A percentile compares a stretch with the other conserved stretches of the same genome.
phyloP scores from a whole-genome alignment of 352 stramenopile genomes.

The Pseudoperonospora humuli region DNA sequence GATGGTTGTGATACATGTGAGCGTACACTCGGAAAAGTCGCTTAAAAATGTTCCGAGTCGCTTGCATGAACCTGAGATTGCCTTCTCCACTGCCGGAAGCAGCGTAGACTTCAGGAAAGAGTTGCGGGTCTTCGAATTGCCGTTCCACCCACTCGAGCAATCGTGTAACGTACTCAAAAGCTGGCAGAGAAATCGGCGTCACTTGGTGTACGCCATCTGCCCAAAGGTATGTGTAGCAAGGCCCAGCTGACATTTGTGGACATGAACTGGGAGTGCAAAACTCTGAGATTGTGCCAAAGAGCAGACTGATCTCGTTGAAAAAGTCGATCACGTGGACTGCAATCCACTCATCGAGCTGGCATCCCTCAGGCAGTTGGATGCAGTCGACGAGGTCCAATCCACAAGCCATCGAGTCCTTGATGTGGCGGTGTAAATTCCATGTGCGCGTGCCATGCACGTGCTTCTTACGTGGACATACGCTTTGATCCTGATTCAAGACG shows the following conservation, averaged over 20 bases:
- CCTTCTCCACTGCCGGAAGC: slow-evolving; percentile 1
- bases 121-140: slow-evolving; percentile 63
- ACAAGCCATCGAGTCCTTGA: too few species aligned
- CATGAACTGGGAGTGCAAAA: slow-evolving; percentile 59
- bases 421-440: too few species aligned
- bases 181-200: slow-evolving; percentile 46
- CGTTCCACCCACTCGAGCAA: slow-evolving; percentile 83
- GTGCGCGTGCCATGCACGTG: too few species aligned
- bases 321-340: slow-evolving; percentile 85
- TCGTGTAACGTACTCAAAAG: slow-evolving; percentile 78
- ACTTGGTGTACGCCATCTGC: slow-evolving; percentile 50
- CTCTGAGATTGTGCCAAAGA: slow-evolving; percentile 87
- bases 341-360: slow-evolving; percentile 57
- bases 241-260: slow-evolving; percentile 62
- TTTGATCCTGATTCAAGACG: too few species aligned
- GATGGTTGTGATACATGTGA: slow-evolving; percentile 94
- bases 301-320: slow-evolving; percentile 89
- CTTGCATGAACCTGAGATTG: slow-evolving; percentile 41
- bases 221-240: slow-evolving; percentile 87
- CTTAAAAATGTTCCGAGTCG: slow-evolving; percentile 85
- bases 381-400: too few species aligned
- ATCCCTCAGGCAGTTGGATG: slow-evolving; percentile 56
- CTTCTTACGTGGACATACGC: too few species aligned
- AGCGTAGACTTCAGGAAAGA: slow-evolving; percentile 42
- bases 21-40: slow-evolving; percentile 95